A percentile compares a stretch with the other conserved stretches of the same genome.
These are phyloP conservation scores for Leersia perrieri DNA, from an alignment of 176 grass and related monocot species.

Conservation along the genomic window DNA sequence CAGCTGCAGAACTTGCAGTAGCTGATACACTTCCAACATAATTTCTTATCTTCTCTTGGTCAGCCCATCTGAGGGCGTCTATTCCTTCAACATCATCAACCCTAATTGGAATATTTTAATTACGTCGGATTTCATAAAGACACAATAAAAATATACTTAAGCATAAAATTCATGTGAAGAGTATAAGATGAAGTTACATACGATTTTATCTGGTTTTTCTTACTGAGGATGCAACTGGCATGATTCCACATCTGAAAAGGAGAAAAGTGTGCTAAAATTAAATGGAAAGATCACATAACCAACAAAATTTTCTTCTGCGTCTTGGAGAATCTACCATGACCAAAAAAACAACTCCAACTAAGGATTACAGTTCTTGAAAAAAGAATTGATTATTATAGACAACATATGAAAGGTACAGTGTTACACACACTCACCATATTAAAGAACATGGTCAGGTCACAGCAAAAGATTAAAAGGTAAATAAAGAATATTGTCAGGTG, in stretches of 20 bases:
- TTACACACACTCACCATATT: background rate
- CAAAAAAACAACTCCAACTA: background rate
- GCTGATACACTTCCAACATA: conserved; percentile 55
- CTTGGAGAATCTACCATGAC: background rate
- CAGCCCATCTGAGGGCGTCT: conserved; percentile 88
- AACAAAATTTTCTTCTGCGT: background rate
- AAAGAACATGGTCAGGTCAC: background rate
- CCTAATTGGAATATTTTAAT: conserved; percentile 39
- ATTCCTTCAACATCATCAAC: conserved; percentile 90
- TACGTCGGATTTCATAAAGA: background rate
- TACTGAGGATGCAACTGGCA: conserved; percentile 76
- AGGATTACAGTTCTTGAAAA: background rate
- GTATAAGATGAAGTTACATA: conserved; percentile 28
- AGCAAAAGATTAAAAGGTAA: background rate
- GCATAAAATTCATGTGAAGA: background rate
- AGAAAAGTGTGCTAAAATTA: conserved; percentile 20
- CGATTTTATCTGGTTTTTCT: conserved; percentile 95
- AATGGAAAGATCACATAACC: conserved; percentile 7
- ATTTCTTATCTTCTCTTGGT: conserved; percentile 82
- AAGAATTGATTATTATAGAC: background rate
- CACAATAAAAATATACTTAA: conserved; percentile 10
- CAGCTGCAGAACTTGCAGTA: conserved; percentile 37
- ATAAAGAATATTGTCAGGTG: background rate
- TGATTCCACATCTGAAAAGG: conserved; percentile 95
- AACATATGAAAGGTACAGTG: background rate